Base-by-base conservation (phyloP, 768 basidiomycete species). In the Phaeotremella fagi region DNA sequence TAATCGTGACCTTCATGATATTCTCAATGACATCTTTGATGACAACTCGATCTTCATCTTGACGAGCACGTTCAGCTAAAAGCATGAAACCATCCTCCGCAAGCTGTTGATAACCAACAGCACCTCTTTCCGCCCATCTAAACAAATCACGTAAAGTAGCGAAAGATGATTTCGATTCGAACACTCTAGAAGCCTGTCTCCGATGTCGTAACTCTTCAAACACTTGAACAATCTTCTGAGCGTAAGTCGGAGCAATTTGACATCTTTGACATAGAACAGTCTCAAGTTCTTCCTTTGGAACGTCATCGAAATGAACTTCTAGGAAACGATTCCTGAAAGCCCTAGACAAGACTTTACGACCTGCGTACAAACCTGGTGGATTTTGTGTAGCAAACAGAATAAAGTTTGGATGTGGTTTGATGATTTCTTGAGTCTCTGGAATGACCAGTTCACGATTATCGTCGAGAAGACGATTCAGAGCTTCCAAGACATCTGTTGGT, bases 321-420 rank as follows among this genome's bases (percentile, higher is more conserved):
- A 99, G 81, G 75, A 98, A 98, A 4, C 95, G 87, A 75, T 91
- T 95, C 26, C 95, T 83, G 77, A 99, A 97, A 0, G 95, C 95
- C 7, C 95, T 83, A 2, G 94, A 98, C 11, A 98, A 76, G 6
- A 94, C 81, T 68, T 99, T 99, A 60, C 95, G 81, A 4, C 95
- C 95, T 1, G 86, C 94, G 69, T 98, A 98, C 23, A 97, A 73
- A 2, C 94, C 94, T 0, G 94, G 88, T 18, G 95, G 95, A 72
- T 99, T 98, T 74, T 98, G 95, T 0, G 95, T 97, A 3, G 94
- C 91, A 71, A 99, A 99, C 7, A 99, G 81, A 85, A 97, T 90
- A 78, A 98, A 99, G 70, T 90, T 85, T 0, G 90, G 85, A 74
- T 98, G 94, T 1, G 95, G 95, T 11, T 80, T 82, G 29, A 99